These are phyloP conservation scores for Clitocybe nebularis DNA, from an alignment of 1,284 basidiomycete genomes.

Conservation along the genomic window DNA sequence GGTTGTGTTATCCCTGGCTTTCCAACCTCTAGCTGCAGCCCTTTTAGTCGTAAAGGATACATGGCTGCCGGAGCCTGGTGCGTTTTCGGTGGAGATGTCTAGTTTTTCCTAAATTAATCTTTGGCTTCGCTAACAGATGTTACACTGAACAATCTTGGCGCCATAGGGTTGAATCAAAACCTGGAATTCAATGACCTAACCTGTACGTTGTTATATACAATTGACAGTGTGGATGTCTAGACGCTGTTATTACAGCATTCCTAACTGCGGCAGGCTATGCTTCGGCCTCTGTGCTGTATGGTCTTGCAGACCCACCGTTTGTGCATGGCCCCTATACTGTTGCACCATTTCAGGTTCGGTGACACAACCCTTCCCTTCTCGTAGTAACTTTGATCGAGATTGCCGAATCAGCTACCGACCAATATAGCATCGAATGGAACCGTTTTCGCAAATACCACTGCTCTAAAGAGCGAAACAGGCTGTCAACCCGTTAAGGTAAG, in stretches of 20 bases:
- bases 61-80: slow-evolving; percentile 35
- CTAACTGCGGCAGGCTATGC: slow-evolving; percentile 51
- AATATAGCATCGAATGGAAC: slow-evolving; percentile 31
- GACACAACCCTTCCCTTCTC: not conserved
- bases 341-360: slow-evolving; percentile 37
- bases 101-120: not conserved
- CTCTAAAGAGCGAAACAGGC: slow-evolving; percentile 38
- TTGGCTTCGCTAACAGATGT: slow-evolving; percentile 23
- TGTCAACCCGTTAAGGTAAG: slow-evolving; percentile 39
- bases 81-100: slow-evolving; percentile 6
- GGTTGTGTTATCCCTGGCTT: slow-evolving; percentile 39
- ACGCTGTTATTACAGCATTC: slow-evolving; percentile 32
- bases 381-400: not conserved
- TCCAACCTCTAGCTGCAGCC: slow-evolving; percentile 49
- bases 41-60: slow-evolving; percentile 43
- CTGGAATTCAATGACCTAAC: slow-evolving; percentile 42
- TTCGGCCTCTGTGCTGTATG: slow-evolving; percentile 42
- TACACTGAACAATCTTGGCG: slow-evolving; percentile 30
- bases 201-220: slow-evolving; percentile 28
- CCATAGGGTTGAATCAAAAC: slow-evolving; percentile 41
- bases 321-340: slow-evolving; percentile 40
- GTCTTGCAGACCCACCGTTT: slow-evolving; percentile 41
- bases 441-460: slow-evolving; percentile 43
- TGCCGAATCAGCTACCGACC: slow-evolving; percentile 22
- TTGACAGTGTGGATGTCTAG: not conserved